A percentile compares a stretch with the other conserved stretches of the same genome.
Evolutionary conservation across 2,329 filamentous ascomycete species (phyloP).

Genomic region (Pyrenophora tritici-repentis): DNA sequence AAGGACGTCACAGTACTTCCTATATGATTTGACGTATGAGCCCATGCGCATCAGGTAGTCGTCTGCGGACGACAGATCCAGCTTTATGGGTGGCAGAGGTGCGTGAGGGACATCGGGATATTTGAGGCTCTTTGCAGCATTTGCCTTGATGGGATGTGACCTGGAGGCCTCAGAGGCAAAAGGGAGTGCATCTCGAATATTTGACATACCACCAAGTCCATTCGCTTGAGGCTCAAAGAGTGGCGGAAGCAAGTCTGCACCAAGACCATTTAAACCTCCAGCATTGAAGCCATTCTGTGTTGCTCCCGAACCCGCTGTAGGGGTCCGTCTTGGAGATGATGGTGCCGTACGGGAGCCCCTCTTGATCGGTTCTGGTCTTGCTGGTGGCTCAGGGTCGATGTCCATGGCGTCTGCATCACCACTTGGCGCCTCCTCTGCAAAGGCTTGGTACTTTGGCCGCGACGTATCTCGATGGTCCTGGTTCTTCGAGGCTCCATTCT

Average conservation of each 20-base stretch:
- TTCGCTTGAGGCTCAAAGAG: conserved; percentile 51
- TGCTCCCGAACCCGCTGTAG: conserved; percentile 6
- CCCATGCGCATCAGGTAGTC: conserved; percentile 60
- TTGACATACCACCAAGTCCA: conserved; percentile 59
- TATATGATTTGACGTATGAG: conserved; percentile 62
- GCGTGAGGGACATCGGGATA: conserved; percentile 59
- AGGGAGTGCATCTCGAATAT: conserved; percentile 60
- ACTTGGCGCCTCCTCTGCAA: conserved; percentile 33
- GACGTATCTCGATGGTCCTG: conserved; percentile 35
- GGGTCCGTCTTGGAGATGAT: conserved; percentile 9
- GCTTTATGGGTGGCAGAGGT: conserved; percentile 50
- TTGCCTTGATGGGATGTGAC: conserved; percentile 49
- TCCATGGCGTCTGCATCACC: conserved; percentile 53
- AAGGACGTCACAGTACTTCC: conserved; percentile 60
- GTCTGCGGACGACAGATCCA: conserved; percentile 56
- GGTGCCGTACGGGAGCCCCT: conserved; percentile 6
- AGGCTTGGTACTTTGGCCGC: conserved; percentile 39
- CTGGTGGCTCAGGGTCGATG: conserved; percentile 49
- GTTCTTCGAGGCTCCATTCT: conserved; percentile 36
- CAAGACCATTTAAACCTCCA: conserved; percentile 52
- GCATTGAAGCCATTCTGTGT: conserved; percentile 23
- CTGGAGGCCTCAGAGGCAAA: conserved; percentile 61
- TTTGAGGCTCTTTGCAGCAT: conserved; percentile 49
- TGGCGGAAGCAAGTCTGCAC: conserved; percentile 56
- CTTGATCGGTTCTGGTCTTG: conserved; percentile 17